phyloP scores from a whole-genome alignment of 163 green algal genomes.

The Scenedesmus sp. region DNA sequence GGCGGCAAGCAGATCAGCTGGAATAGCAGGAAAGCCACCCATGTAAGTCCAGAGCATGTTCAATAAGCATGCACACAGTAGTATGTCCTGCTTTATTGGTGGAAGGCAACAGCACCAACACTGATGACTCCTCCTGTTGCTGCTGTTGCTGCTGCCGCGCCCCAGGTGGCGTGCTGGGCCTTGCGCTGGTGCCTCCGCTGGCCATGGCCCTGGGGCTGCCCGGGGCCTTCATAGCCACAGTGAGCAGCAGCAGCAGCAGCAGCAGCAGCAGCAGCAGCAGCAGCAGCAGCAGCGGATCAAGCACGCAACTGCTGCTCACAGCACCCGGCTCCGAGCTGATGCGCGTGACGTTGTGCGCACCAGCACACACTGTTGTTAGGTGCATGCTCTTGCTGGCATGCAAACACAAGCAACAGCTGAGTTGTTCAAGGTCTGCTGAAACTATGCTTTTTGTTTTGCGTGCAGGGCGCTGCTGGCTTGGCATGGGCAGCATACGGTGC shows the following conservation, averaged over 20 bases:
- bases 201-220: slow-evolving; percentile 59
- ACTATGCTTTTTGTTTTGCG: background rate
- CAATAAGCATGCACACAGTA: too few species aligned
- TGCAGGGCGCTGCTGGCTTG: background rate
- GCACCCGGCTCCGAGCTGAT: background rate
- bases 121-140: background rate
- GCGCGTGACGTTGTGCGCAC: too few species aligned
- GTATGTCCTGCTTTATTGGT: too few species aligned
- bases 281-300: slow-evolving; percentile 9
- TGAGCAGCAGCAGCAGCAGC: background rate
- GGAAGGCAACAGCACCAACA: background rate
- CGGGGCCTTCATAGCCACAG: slow-evolving; percentile 60
- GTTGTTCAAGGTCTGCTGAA: too few species aligned
- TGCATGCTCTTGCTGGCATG: background rate
- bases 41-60: too few species aligned
- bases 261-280: background rate
- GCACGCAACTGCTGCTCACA: background rate
- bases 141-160: background rate
- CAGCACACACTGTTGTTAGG: too few species aligned
- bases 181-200: slow-evolving; percentile 66
- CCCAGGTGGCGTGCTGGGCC: slow-evolving; percentile 68
- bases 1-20: background rate
- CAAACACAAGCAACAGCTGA: background rate
- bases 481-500: slow-evolving; percentile 3
- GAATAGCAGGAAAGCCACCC: too few species aligned